A percentile compares a stretch with the other conserved stretches of the same genome.
Conservation (phyloP, 1,284 basidiomycete species). For the Serendipita sp. region DNA sequence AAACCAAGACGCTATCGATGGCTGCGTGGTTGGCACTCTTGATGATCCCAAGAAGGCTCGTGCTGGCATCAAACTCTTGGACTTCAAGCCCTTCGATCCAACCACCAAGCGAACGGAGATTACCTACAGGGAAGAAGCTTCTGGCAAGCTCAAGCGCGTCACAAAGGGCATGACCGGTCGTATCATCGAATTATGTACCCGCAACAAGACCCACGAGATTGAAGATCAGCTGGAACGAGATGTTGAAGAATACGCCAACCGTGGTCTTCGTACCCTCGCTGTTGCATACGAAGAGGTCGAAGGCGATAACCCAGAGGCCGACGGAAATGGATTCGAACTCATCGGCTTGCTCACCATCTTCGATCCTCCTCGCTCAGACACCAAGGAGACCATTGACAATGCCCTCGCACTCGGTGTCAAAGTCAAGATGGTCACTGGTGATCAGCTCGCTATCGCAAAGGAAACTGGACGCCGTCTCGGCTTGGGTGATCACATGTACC, state of each 20-base stretch:
- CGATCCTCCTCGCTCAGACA: slow-evolving; percentile 95
- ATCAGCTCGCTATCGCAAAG: slow-evolving; percentile 98
- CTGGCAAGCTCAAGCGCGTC: slow-evolving; percentile 91
- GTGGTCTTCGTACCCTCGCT: slow-evolving; percentile 96
- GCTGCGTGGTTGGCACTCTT: slow-evolving; percentile 71
- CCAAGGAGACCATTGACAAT: slow-evolving; percentile 98
- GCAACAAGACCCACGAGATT: slow-evolving; percentile 87
- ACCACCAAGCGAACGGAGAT: slow-evolving; percentile 99
- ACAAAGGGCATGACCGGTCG: slow-evolving; percentile 99
- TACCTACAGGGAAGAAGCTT: slow-evolving; percentile 86
- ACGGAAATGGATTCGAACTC: slow-evolving; percentile 93
- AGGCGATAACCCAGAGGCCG: slow-evolving; percentile 62
- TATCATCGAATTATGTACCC: slow-evolving; percentile 89
- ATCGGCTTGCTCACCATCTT: slow-evolving; percentile 96
- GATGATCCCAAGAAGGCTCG: slow-evolving; percentile 65
- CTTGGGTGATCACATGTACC: slow-evolving; percentile 93
- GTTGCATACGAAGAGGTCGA: slow-evolving; percentile 92
- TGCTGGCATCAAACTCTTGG: slow-evolving; percentile 84
- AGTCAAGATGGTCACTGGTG: slow-evolving; percentile 99
- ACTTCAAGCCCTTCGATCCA: slow-evolving; percentile 99
- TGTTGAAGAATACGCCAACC: slow-evolving; percentile 87
- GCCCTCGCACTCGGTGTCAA: slow-evolving; percentile 89
- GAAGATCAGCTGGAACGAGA: slow-evolving; percentile 88
- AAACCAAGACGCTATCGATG: slow-evolving; percentile 97
- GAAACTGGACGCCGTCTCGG: slow-evolving; percentile 97